Evolutionary conservation across 257 asterid genomes (phyloP).

Genomic region (Agastache rugosa): DNA sequence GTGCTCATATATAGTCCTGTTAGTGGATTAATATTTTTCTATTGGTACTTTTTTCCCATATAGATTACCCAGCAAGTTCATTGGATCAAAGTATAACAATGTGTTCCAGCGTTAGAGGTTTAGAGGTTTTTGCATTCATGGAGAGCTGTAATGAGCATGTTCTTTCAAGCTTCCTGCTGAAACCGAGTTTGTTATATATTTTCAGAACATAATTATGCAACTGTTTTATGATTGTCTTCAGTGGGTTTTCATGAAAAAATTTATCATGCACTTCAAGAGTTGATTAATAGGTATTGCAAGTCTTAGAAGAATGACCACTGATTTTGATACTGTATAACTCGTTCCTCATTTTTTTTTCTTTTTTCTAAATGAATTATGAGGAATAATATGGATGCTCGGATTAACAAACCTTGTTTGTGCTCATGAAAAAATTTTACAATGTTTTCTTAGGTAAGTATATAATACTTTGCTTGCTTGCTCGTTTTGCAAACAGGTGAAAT

Average conservation of each 20-base stretch:
- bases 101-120: too few species aligned
- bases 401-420: not conserved
- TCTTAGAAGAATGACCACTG: not conserved
- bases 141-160: too few species aligned
- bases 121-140: too few species aligned
- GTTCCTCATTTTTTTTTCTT: not conserved
- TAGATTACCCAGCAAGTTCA: not conserved
- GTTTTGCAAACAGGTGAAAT: conserved; percentile 71
- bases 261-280: too few species aligned
- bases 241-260: too few species aligned
- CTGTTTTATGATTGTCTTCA: not conserved
- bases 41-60: not conserved
- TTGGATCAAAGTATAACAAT: not conserved
- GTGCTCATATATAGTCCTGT: not conserved
- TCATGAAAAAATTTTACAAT: not conserved
- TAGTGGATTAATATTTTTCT: not conserved
- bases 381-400: not conserved
- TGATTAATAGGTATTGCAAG: not conserved
- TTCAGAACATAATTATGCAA: not conserved
- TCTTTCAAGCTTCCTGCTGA: too few species aligned
- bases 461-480: conserved; percentile 17
- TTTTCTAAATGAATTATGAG: not conserved
- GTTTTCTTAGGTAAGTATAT: not conserved
- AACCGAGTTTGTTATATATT: too few species aligned
- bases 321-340: not conserved